Base-by-base conservation (phyloP, 179 eudicot species). In the Corrigiola litoralis region DNA sequence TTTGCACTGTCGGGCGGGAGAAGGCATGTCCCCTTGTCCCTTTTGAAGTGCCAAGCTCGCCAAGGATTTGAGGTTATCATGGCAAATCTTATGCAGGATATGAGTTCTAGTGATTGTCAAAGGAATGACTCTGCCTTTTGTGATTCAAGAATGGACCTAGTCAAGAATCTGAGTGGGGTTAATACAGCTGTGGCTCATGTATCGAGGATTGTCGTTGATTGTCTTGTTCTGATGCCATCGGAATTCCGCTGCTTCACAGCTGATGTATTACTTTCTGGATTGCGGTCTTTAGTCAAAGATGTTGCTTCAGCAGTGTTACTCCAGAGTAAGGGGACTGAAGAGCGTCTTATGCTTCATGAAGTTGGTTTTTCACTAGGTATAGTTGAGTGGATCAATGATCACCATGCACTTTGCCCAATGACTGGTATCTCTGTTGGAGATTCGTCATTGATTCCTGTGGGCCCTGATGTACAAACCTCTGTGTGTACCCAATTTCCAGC, bases 271-370 rank as follows among this genome's bases (percentile, higher is more conserved):
- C 92, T 94, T 51, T 66, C 82, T 51, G 99, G 90, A 28, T 74
- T 88, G 78, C 88, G 69, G 68, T 73, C 75, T 60, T 66, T 88
- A 66, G 65, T 77, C 58, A 90, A 80, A 75, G 89, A 88, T 76
- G 88, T 83, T 69, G 75, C 82, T 73, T 71, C 80, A 42, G 80
- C 83, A 70, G 77, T 85, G 53, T 77, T 94, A 67, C 55, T 44
- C 41, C 84, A 85, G 55, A 90, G 96, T 72, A 82, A 72, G 59
- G 69, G 72, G 63, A 73, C 56, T 14, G 77, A 83, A 61, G 83
- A 91, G 51, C 91, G 86, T 47, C 80, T 82, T 55, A 85, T 94
- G 85, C 87, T 94, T 79, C 99, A 91, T 81, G 91, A 86, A 66
- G 73, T 94, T 40, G 99, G 99, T 40, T 74, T 86, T 8, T 79